A percentile compares a stretch with the other conserved stretches of the same genome.
Evolutionary conservation across 306 rosid species (phyloP).

Genomic region (Notholithocarpus densiflorus): DNA sequence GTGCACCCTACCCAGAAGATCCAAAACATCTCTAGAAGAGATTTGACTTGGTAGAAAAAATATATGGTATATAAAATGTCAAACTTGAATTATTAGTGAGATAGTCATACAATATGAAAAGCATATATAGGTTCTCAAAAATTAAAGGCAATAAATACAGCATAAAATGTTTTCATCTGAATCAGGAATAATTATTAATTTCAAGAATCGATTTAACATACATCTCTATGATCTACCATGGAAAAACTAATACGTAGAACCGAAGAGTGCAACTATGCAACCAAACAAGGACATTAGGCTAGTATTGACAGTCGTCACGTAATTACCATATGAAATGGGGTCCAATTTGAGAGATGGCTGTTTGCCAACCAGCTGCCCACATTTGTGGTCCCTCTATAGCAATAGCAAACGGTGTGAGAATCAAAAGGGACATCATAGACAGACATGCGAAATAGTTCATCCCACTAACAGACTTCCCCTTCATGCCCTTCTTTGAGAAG

Average conservation of each 20-base stretch:
- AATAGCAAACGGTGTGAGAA: conserved; percentile 84
- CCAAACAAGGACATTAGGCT: background rate
- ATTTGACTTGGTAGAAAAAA: background rate
- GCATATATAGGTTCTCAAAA: background rate
- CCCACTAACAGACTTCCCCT: conserved; percentile 89
- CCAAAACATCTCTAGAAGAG: background rate
- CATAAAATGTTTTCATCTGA: background rate
- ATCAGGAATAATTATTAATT: background rate
- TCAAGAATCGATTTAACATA: background rate
- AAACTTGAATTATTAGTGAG: background rate
- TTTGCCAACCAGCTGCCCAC: conserved; percentile 87
- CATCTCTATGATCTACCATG: background rate
- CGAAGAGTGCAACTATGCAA: background rate
- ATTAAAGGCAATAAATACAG: background rate
- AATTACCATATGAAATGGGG: conserved; percentile 76
- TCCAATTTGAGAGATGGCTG: conserved; percentile 68
- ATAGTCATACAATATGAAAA: background rate
- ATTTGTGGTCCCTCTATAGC: conserved; percentile 89
- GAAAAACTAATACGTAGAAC: background rate
- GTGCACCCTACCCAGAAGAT: background rate
- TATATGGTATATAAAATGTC: background rate
- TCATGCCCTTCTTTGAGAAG: conserved; percentile 89
- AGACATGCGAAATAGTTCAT: conserved; percentile 93
- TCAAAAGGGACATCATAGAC: conserved; percentile 67
- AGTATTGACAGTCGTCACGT: background rate